phyloP scores from a whole-genome alignment of 352 stramenopile species.

The Pythium vanterpoolii region DNA sequence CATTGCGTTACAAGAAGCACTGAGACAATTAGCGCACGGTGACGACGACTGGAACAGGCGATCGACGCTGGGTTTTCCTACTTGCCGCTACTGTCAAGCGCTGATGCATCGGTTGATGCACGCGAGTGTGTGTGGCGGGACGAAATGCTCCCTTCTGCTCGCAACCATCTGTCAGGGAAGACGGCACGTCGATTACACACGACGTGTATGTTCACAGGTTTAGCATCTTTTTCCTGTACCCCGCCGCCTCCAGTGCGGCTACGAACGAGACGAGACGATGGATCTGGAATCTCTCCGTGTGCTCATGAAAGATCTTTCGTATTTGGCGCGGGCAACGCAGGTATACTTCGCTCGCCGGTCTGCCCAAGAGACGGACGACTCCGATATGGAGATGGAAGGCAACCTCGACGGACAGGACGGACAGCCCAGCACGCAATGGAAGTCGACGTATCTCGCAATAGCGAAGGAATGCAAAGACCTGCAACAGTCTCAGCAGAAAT shows the following conservation, averaged over 20 bases:
- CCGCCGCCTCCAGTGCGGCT: background rate
- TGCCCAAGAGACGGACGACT: background rate
- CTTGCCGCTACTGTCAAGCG: constrained; percentile 32
- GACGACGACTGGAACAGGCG: constrained; percentile 16
- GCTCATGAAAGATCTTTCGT: background rate
- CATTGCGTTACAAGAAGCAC: constrained; percentile 9
- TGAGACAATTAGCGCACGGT: background rate
- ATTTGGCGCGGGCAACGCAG: background rate
- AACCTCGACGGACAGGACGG: background rate
- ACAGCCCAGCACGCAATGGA: background rate
- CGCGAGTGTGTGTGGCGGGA: constrained; percentile 39
- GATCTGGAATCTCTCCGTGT: background rate
- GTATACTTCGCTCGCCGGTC: background rate
- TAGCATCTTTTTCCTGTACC: constrained; percentile 1
- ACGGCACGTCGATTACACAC: background rate
- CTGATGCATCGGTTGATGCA: background rate
- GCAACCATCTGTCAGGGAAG: background rate
- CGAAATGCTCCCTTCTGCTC: constrained; percentile 29
- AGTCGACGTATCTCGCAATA: constrained; percentile 12
- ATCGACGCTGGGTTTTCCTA: constrained; percentile 49
- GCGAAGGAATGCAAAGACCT: constrained; percentile 44
- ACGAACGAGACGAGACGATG: too few species aligned
- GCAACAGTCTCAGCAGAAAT: constrained; percentile 50
- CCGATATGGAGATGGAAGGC: background rate
- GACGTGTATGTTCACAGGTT: constrained; percentile 8